A percentile compares a stretch with the other conserved stretches of the same genome.
Evolutionary conservation across 2,329 filamentous ascomycete species (phyloP).

Genomic region (Aspergillus quadricinctus): DNA sequence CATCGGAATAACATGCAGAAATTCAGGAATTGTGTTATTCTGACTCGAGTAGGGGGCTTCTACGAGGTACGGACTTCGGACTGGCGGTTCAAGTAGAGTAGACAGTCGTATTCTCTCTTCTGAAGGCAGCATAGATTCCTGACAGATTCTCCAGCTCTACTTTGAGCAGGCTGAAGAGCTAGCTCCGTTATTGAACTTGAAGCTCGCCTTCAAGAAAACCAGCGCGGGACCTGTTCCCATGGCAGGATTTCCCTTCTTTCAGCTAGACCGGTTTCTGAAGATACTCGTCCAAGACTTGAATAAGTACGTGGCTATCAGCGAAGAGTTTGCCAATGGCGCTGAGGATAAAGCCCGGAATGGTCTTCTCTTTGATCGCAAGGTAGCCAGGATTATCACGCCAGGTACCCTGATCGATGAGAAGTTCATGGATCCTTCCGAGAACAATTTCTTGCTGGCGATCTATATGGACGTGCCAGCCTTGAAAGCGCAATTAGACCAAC

Average conservation of each 20-base stretch:
- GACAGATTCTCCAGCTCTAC: slow-evolving; percentile 58
- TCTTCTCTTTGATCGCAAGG: slow-evolving; percentile 75
- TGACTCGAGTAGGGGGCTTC: slow-evolving; percentile 91
- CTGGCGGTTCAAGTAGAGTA: neutral
- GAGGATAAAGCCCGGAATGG: slow-evolving; percentile 71
- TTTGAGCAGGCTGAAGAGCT: slow-evolving; percentile 92
- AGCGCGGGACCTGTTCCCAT: slow-evolving; percentile 76
- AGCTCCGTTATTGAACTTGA: slow-evolving; percentile 80
- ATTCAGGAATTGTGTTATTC: slow-evolving; percentile 82
- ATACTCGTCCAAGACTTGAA: slow-evolving; percentile 85
- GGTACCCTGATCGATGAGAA: slow-evolving; percentile 96
- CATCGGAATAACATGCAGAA: slow-evolving; percentile 84
- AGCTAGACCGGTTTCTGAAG: slow-evolving; percentile 89
- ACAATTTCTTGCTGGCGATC: slow-evolving; percentile 86
- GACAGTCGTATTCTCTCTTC: neutral
- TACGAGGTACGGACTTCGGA: slow-evolving; percentile 61
- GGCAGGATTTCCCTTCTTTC: slow-evolving; percentile 91
- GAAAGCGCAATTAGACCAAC: slow-evolving; percentile 15
- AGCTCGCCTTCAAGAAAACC: slow-evolving; percentile 77
- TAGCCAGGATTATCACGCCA: slow-evolving; percentile 84
- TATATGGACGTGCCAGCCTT: slow-evolving; percentile 48
- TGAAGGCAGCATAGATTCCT: neutral
- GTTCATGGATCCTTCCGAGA: slow-evolving; percentile 90
- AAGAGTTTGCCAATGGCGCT: slow-evolving; percentile 77
- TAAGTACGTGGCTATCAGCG: slow-evolving; percentile 87